These are phyloP conservation scores for Citrullus mucosospermus DNA, from an alignment of 306 rosid genomes.

Conservation along the genomic window DNA sequence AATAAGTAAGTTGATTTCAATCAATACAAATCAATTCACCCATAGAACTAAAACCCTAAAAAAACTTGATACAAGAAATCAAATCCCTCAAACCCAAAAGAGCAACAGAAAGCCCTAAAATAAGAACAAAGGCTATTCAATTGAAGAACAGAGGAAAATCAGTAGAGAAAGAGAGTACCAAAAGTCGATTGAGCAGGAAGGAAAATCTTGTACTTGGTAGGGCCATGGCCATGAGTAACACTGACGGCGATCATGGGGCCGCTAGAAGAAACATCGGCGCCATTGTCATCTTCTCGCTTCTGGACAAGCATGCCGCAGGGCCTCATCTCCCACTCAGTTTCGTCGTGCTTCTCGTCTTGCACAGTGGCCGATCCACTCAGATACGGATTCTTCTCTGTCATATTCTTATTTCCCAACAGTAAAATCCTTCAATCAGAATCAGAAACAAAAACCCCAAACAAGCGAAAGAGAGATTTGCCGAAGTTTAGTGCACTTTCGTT, in stretches of 20 bases:
- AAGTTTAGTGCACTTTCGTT: background rate
- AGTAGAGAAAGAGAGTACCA: conserved; percentile 18
- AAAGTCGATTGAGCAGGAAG: conserved; percentile 39
- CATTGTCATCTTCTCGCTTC: conserved; percentile 20
- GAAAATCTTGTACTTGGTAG: conserved; percentile 18
- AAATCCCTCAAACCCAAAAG: background rate
- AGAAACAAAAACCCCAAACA: background rate
- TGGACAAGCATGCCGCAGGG: conserved; percentile 39
- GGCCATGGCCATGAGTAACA: conserved; percentile 25
- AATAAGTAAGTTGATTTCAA: background rate
- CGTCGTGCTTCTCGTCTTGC: conserved; percentile 8
- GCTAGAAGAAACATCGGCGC: conserved; percentile 5
- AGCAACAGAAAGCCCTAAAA: background rate
- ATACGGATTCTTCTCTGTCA: conserved; percentile 14
- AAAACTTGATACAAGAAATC: background rate
- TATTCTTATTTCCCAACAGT: background rate
- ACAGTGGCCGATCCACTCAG: background rate
- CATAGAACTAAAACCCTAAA: background rate
- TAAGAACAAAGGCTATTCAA: background rate
- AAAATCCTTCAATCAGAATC: background rate
- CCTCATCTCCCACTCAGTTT: conserved; percentile 24
- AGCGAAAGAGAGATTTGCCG: no score
- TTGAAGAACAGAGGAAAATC: background rate
- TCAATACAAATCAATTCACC: background rate
- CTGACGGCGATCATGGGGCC: conserved; percentile 24